Evolutionary conservation across 257 asterid species (phyloP), one percentile per base, ranked within the genome.

Genomic region (Anisodus acutangulus): DNA sequence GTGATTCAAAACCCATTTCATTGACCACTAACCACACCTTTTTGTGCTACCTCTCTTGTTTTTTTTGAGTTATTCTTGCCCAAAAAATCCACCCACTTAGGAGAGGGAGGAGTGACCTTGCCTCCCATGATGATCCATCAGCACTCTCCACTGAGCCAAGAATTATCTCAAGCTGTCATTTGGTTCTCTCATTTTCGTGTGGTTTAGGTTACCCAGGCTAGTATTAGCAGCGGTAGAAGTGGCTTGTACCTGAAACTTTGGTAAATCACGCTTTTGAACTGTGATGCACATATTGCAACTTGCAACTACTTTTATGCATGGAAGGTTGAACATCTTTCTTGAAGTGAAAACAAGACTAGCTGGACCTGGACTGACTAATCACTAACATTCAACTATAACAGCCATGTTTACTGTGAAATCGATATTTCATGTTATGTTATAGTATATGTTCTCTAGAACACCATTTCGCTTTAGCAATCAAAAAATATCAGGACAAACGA

Each of bases 401-500:
- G 15, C 97, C 45, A 41, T 41, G 45, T 41, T 41, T 41, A 3
- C 45, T 41, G 45, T 41, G 45, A 5, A 41, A 41, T 5, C 45
- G 45, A 41, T 41, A 41, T 41, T 41, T 41, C 45, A 41, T 41
- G 45, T 41, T 41, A 41, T 41, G 45, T 41, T 41, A 41, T 41
- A 41, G 45, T 41, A 41, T 41, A 41, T 39, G 43, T 39, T 39
- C 2, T 39, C 43, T 39, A 39, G 43, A 39, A 39, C 43, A 39
- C 3, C 43, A 39, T 39, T 39, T 39, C 43, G 4, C 43, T 39
- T 2, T 39, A 39, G 43, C 43, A 39, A 39, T 5, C 43, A 39
- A 39, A 39, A 39, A 39, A 39, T 39, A 39, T 39, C 43, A 5
- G 43, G 97, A 95, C 67, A 84, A 87, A 55, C 97, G 93, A 86